Conservation (phyloP, 78 protist species). For the Pigoraptor vietnamica region DNA sequence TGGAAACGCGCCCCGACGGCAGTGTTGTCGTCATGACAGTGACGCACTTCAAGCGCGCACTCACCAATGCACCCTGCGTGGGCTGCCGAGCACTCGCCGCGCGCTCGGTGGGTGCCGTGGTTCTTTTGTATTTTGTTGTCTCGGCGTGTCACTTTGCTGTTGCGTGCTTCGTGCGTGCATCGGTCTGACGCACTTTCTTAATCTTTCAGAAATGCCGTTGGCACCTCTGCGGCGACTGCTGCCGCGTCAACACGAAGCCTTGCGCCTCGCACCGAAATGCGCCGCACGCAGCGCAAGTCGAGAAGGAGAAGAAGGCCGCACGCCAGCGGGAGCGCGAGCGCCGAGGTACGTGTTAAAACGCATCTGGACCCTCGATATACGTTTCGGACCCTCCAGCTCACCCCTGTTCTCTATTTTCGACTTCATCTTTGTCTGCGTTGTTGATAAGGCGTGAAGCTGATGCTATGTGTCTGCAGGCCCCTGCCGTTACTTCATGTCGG, state of each 20-base stretch:
- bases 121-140: neutral
- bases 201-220: neutral
- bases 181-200: neutral
- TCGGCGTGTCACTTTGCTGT: neutral
- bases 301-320: neutral
- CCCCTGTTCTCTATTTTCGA: too few relatives aligned
- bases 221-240: neutral
- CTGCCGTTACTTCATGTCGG: neutral
- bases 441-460: too few relatives aligned
- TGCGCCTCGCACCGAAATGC: neutral
- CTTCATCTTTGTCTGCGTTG: too few relatives aligned
- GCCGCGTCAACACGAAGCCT: neutral
- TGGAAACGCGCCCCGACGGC: neutral
- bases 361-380: too few relatives aligned
- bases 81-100: neutral
- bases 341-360: neutral
- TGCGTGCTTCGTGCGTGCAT: neutral
- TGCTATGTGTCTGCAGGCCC: too few relatives aligned
- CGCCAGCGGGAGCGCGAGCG: neutral
- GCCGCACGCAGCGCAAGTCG: neutral
- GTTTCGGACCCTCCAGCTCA: too few relatives aligned
- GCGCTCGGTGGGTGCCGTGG: neutral
- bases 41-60: neutral
- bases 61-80: neutral
- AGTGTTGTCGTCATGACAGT: neutral